Evolutionary conservation across 2,329 filamentous ascomycete species (phyloP).

Genomic region (Sordariomycetes sp.): DNA sequence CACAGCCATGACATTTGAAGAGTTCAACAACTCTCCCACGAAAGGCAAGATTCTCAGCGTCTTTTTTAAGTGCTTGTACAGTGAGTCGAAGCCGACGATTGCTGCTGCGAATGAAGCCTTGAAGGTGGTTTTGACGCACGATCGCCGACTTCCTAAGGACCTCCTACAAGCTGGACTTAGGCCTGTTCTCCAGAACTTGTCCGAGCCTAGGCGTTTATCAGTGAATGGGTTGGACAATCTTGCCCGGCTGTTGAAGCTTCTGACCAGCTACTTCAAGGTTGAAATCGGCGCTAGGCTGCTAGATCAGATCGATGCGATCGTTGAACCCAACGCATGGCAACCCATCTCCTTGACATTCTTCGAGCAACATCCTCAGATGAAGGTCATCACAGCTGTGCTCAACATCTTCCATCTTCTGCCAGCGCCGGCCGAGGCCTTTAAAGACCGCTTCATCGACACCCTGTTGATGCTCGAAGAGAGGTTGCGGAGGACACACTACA

Average conservation of each 20-base stretch:
- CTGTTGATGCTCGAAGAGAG: conserved; percentile 84
- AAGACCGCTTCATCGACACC: conserved; percentile 80
- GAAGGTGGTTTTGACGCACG: conserved; percentile 78
- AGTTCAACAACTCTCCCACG: conserved; percentile 68
- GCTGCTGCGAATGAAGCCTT: conserved; percentile 88
- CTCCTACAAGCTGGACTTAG: conserved; percentile 87
- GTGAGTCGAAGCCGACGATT: conserved; percentile 84
- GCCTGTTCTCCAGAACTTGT: conserved; percentile 92
- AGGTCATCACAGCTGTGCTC: conserved; percentile 87
- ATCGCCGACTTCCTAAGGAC: conserved; percentile 89
- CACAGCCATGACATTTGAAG: conserved; percentile 86
- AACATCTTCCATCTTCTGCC: conserved; percentile 97
- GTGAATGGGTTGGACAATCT: conserved; percentile 87
- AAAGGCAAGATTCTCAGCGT: conserved; percentile 75
- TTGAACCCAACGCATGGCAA: conserved; percentile 70
- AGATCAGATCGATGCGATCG: conserved; percentile 87
- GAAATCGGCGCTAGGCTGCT: conserved; percentile 91
- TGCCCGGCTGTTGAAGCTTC: conserved; percentile 75
- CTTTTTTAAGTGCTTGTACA: conserved; percentile 97
- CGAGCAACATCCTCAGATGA: conserved; percentile 88
- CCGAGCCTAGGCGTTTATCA: conserved; percentile 83
- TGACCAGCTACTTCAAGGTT: conserved; percentile 98
- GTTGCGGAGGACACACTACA: conserved; percentile 77
- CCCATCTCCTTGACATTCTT: conserved; percentile 91
- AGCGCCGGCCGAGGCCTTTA: conserved; percentile 79